These are phyloP conservation scores for Eucalyptus polyanthemos DNA, from an alignment of 345 rosid genomes.

Conservation along the genomic window DNA sequence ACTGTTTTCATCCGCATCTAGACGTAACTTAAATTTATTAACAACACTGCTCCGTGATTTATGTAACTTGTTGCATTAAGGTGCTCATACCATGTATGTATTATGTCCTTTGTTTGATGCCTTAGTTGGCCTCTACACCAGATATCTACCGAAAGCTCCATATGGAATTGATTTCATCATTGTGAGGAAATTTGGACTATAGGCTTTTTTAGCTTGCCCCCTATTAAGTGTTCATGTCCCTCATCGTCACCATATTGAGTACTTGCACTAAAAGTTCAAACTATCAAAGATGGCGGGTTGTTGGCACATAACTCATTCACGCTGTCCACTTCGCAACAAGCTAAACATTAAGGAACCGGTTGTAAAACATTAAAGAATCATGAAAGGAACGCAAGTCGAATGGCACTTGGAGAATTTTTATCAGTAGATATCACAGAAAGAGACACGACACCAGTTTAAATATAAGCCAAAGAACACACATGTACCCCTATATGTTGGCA, in stretches of 20 bases:
- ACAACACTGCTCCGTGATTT: rapidly evolving
- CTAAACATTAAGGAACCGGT: background rate
- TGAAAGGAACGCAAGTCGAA: background rate
- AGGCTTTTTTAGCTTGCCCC: background rate
- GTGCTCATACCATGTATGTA: background rate
- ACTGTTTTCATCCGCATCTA: background rate
- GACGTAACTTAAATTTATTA: background rate
- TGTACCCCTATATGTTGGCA: background rate
- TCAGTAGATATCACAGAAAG: background rate
- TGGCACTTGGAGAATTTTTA: background rate
- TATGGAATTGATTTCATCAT: background rate
- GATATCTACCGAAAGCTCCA: background rate
- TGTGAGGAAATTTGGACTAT: background rate
- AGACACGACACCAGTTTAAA: background rate
- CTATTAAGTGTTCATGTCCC: background rate
- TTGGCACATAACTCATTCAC: background rate
- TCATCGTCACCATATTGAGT: background rate
- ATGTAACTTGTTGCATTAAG: background rate
- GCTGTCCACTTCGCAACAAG: background rate
- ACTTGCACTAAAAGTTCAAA: no score
- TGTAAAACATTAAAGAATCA: background rate
- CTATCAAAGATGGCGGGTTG: rapidly evolving
- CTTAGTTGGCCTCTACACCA: background rate
- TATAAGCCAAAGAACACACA: background rate
- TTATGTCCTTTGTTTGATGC: background rate